Evolutionary conservation across 2,329 filamentous ascomycete genomes (phyloP), one percentile per base, ranked within the genome.

Genomic region (Alternaria brassicae): DNA sequence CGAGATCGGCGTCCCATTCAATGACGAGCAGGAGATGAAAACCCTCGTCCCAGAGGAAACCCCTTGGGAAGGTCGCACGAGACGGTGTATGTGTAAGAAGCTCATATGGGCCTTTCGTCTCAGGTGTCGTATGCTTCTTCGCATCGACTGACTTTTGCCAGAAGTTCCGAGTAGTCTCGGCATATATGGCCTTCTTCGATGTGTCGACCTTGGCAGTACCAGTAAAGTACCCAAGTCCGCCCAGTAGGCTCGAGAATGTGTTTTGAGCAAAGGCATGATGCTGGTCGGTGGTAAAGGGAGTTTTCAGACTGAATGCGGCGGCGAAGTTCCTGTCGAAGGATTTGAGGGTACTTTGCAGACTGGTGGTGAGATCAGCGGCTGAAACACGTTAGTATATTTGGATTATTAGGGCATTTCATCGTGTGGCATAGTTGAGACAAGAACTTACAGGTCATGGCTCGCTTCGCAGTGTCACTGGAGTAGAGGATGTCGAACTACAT

Each of bases 1-100:
- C 89, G 51, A 98, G 83, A 73, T 97, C 93, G 42, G 92, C 86
- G 75, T 98, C 94, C 91, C 93, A 98, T 62, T 98, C 93, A 10
- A 92, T 84, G 53, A 98, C 89, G 2, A 92, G 92, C 52, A 97
- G 82, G 21, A 98, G 83, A 73, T 98, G 94, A 79, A 97, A 98
- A 0, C 94, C 94, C 77, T 98, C 94, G 71, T 98, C 95, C 94
- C 95, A 98, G 4, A 98, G 83, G 75, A 98, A 98, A 0, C 94
- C 94, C 62, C 95, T 86, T 3, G 95, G 94, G 80, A 98, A 98
- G 81, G 96, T 96, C 0, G 94, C 91, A 7, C 95, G 85, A 8
- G 93, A 97, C 0, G 94, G 94, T 51, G 97, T 89, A 68, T 89
- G 91, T 6, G 93, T 94, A 74, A 93, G 96, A 4, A 98, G 86